Evolutionary conservation across 305 asterid species (phyloP), one percentile per base, ranked within the genome.

Genomic region (Solanum hybrid): DNA sequence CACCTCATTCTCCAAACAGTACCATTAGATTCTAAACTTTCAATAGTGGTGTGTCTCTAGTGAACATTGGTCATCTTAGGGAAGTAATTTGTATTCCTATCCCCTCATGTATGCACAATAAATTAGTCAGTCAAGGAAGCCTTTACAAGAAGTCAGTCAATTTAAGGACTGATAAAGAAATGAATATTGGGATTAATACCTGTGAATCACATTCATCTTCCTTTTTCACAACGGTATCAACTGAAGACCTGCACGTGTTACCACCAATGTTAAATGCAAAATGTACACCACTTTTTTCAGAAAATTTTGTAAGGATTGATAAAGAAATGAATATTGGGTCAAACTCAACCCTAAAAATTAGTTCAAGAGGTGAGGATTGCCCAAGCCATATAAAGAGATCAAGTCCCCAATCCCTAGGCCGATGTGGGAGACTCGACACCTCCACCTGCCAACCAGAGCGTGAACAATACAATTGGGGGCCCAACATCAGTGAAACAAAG

Each of bases 211-310:
- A 78, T 75, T 71, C 92, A 85, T 87, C 81, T 71, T 87, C 93
- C 91, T 42, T 78, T 89, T 91, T 87, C 78, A 87, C 88, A 9
- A 71, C 87, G 56, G 17, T 31, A 81, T 34, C 90, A 73, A 51
- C 86, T 71, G 73, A 32, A 71, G 40, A 64, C 88, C 97, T 95
- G 94, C 94, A 92, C 60, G 89, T 78, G 79, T 75, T 79, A 76
- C 78, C 87, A 26, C 71, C 60, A n/a, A 66, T 1, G 29, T 38
- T 51, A 72, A 14, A 79, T 85, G 87, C 76, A 56, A 85, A 51
- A 56, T 31, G 76, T 31, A 56, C 12, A 0, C 76, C 42, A 56
- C 76, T 56, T 31, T 20, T 85, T 56, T 12, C 40, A 10, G 10
- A 34, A 31, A 85, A 10, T 20, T 31, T 10, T 84, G 17, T 46